Conservation (phyloP, 2,329 filamentous ascomycete species). For the Nothopassalora personata region DNA sequence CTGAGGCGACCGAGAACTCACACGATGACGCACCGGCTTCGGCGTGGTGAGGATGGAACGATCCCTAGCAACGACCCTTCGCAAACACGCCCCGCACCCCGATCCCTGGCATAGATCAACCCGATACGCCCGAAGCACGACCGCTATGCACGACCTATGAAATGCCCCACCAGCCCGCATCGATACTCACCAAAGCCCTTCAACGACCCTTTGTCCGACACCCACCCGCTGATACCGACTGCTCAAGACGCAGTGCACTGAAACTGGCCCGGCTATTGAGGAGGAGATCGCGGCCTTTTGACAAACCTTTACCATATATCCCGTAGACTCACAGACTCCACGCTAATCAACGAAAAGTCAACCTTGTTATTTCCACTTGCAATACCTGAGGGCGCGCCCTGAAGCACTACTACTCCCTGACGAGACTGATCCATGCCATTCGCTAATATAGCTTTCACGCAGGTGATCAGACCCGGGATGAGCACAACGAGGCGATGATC, state of each 20-base stretch:
- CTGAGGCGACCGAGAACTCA: no score
- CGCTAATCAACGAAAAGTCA: background rate
- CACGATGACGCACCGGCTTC: no score
- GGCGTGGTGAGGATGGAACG: background rate
- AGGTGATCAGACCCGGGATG: background rate
- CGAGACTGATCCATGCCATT: background rate
- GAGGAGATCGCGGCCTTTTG: background rate
- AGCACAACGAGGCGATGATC: background rate
- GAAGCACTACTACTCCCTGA: background rate
- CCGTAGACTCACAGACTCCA: background rate
- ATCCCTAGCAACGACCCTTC: background rate
- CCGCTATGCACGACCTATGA: conserved; percentile 1
- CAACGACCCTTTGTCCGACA: conserved; percentile 6
- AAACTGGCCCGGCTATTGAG: background rate
- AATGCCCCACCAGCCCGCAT: conserved; percentile 8
- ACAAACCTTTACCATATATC: background rate
- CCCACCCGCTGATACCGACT: background rate
- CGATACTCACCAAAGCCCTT: conserved; percentile 15
- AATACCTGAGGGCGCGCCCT: background rate
- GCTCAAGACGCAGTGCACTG: background rate
- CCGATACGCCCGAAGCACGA: conserved; percentile 2
- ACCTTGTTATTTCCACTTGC: background rate
- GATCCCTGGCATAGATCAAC: background rate
- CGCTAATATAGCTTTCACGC: background rate
- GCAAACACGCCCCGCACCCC: background rate